Conservation (phyloP, 2,329 filamentous ascomycete genomes). For the Hymenotorrendiella dingleyae region DNA sequence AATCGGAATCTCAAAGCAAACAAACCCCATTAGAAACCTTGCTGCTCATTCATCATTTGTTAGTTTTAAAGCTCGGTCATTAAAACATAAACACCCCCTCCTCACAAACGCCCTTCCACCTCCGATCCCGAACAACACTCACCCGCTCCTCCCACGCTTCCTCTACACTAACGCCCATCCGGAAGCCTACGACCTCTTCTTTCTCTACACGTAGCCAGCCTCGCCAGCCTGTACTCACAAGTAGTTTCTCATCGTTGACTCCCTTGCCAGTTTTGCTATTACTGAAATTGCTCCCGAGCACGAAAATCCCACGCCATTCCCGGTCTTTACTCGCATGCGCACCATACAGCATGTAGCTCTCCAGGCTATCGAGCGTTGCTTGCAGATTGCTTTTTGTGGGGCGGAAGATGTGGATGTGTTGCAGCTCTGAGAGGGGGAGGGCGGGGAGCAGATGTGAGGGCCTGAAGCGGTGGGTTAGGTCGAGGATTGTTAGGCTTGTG, state of each 20-base stretch:
- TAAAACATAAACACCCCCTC: conserved; percentile 17
- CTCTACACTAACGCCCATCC: conserved; percentile 23
- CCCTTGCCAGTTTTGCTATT: conserved; percentile 1
- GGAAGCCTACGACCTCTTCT: conserved; percentile 20
- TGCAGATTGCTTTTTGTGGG: conserved; percentile 15
- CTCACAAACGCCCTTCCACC: conserved; percentile 24
- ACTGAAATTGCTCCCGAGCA: conserved; percentile 17
- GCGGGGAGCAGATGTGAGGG: conserved; percentile 28
- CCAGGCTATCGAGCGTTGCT: conserved; percentile 21
- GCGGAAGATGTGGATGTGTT: conserved; percentile 28
- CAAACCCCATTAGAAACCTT: no score
- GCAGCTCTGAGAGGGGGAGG: conserved; percentile 11
- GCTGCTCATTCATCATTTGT: no score
- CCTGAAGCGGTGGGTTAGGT: conserved; percentile 51
- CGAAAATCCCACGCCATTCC: conserved; percentile 26
- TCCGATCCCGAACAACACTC: conserved; percentile 17
- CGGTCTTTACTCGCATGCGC: conserved; percentile 23
- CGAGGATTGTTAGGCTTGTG: conserved; percentile 43
- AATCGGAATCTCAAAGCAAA: no score
- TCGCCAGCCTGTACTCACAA: conserved; percentile 23
- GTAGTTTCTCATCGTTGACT: conserved; percentile 7
- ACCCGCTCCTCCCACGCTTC: conserved; percentile 25
- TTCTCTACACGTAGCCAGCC: conserved; percentile 29
- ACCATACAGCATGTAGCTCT: conserved; percentile 27
- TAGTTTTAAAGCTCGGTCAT: not conserved